Conservation (phyloP, 2,329 filamentous ascomycete species). For the Cladosporium sp. region DNA sequence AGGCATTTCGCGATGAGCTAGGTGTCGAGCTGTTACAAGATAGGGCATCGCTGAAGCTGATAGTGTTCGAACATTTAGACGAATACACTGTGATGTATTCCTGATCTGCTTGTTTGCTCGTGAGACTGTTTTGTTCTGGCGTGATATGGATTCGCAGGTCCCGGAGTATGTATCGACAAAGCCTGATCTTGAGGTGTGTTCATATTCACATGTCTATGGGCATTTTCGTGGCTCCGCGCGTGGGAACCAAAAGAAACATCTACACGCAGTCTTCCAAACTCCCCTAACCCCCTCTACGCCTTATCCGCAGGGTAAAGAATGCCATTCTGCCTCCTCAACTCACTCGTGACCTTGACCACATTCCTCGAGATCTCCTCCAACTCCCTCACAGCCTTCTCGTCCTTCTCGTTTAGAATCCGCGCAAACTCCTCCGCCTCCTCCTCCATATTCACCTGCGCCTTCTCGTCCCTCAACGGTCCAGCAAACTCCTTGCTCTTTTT, state of each 20-base stretch:
- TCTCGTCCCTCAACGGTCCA: slow-evolving; percentile 35
- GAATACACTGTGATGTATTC: neutral
- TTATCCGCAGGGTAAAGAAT: slow-evolving; percentile 46
- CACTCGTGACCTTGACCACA: slow-evolving; percentile 47
- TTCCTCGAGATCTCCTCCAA: slow-evolving; percentile 46
- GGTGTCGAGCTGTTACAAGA: neutral
- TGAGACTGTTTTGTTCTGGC: neutral
- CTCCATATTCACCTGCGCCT: slow-evolving; percentile 49
- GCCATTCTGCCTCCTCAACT: slow-evolving; percentile 48
- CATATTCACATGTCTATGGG: slow-evolving; percentile 2
- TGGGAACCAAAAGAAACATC: neutral
- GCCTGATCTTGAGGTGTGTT: neutral
- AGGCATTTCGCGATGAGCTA: neutral
- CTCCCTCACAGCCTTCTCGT: slow-evolving; percentile 41
- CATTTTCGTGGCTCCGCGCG: neutral
- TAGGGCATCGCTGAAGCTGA: neutral
- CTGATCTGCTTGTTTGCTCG: neutral
- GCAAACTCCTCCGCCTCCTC: slow-evolving; percentile 53
- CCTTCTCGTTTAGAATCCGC: slow-evolving; percentile 45
- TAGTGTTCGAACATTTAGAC: neutral
- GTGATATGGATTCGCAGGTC: no score
- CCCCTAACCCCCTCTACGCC: slow-evolving; percentile 16
- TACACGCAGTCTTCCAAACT: neutral
- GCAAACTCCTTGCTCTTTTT: slow-evolving; percentile 47
- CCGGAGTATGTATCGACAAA: neutral